Conservation (phyloP, 179 eudicot species). For the Spinacia oleracea region DNA sequence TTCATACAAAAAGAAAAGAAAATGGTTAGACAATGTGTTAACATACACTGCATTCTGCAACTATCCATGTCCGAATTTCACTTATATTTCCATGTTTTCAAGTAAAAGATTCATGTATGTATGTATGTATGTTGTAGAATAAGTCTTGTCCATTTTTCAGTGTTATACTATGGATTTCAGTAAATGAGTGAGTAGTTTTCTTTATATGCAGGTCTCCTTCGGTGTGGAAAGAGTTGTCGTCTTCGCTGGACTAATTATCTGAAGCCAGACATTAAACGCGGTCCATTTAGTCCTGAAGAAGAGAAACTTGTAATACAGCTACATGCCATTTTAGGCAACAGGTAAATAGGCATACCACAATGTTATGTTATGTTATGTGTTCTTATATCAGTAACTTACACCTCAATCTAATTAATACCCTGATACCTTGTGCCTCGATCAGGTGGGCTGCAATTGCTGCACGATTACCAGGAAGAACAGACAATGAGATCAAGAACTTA, state of each 20-base stretch:
- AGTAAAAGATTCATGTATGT: not conserved
- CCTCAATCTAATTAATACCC: not conserved
- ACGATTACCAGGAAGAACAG: constrained; percentile 71
- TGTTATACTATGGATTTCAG: not conserved
- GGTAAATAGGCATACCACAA: constrained; percentile 39
- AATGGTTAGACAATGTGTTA: too few relatives aligned
- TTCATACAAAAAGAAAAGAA: too few relatives aligned
- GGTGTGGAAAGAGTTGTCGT: constrained; percentile 94
- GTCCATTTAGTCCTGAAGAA: constrained; percentile 81
- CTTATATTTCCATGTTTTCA: not conserved
- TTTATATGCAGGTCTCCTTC: constrained; percentile 58
- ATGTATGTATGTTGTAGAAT: not conserved
- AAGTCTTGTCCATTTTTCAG: not conserved
- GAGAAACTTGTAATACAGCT: constrained; percentile 82
- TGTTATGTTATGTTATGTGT: not conserved
- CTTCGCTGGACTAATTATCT: constrained; percentile 91
- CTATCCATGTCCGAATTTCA: not conserved
- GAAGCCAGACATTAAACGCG: constrained; percentile 84
- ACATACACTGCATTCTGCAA: not conserved
- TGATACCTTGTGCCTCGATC: constrained; percentile 7
- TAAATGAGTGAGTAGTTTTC: not conserved
- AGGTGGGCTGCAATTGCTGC: constrained; percentile 59
- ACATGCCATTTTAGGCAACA: constrained; percentile 87
- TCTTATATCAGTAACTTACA: not conserved
- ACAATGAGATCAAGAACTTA: constrained; percentile 88